phyloP scores from a whole-genome alignment of 345 rosid species.

The Physaria fendleri region DNA sequence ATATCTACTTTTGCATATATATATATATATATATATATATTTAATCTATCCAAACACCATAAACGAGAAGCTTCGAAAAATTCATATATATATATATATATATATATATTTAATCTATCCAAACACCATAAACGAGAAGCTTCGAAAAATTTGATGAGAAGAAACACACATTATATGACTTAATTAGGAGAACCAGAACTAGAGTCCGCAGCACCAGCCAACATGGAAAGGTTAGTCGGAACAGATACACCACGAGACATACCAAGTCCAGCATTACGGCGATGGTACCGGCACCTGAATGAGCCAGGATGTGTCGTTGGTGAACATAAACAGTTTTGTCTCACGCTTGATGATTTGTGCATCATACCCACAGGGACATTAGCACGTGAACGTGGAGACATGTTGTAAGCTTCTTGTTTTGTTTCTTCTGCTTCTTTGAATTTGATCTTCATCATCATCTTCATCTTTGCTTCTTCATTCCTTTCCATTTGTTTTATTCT shows the following conservation, averaged over 20 bases:
- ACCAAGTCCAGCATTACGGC: conserved; percentile 27
- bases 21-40: no score
- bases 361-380: conserved; percentile 14
- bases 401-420: conserved; percentile 31
- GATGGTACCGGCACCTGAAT: conserved; percentile 65
- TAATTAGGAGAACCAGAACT: conserved; percentile 9
- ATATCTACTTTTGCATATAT: no score
- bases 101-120: no score
- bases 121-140: background rate
- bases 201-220: conserved; percentile 35
- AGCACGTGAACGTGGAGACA: conserved; percentile 27
- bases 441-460: conserved; percentile 19
- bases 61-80: background rate
- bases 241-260: conserved; percentile 50
- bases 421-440: conserved; percentile 17
- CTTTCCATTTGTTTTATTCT: conserved; percentile 22
- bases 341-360: conserved; percentile 28
- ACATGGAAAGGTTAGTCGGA: conserved; percentile 49
- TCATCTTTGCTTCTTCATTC: conserved; percentile 22
- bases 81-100: no score
- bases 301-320: conserved; percentile 79
- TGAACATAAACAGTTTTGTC: conserved; percentile 58
- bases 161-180: background rate
- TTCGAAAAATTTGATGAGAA: background rate
- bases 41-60: no score